phyloP scores from a whole-genome alignment of 2,329 filamentous ascomycete genomes.

The Botrytis squamosa region DNA sequence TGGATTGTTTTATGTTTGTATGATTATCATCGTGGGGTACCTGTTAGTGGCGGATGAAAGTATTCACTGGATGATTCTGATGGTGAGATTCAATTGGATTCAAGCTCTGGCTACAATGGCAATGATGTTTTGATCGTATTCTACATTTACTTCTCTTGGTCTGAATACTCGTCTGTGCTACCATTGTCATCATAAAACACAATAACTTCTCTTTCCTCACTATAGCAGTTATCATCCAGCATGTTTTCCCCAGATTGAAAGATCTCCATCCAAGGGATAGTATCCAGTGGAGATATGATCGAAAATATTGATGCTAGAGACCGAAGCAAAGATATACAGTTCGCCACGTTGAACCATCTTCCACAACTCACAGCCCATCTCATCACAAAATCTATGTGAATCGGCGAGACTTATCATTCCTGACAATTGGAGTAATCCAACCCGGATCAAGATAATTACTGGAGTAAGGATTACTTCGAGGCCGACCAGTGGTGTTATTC shows the following conservation, averaged over 20 bases:
- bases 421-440: too few species aligned
- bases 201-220: background rate
- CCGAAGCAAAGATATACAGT: background rate
- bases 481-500: too few species aligned
- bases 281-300: background rate
- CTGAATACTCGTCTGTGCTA: background rate
- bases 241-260: too few species aligned
- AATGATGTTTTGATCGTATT: background rate
- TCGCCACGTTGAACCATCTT: background rate
- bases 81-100: background rate
- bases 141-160: background rate
- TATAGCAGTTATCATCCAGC: rapidly evolving
- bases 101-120: background rate
- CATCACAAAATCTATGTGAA: background rate
- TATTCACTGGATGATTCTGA: background rate
- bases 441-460: too few species aligned
- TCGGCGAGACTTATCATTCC: too few species aligned
- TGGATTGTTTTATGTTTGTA: too few species aligned
- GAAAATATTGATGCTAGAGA: too few species aligned
- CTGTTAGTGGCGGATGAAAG: background rate
- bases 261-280: background rate
- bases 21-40: too few species aligned
- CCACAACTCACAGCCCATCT: background rate
- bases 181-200: background rate
- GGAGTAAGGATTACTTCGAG: too few species aligned